Percentiles rank a stretch among this genome's conserved stretches.
Evolutionary conservation across 2,329 filamentous ascomycete genomes (phyloP).

Genomic region (Neofusicoccum cordaticola): DNA sequence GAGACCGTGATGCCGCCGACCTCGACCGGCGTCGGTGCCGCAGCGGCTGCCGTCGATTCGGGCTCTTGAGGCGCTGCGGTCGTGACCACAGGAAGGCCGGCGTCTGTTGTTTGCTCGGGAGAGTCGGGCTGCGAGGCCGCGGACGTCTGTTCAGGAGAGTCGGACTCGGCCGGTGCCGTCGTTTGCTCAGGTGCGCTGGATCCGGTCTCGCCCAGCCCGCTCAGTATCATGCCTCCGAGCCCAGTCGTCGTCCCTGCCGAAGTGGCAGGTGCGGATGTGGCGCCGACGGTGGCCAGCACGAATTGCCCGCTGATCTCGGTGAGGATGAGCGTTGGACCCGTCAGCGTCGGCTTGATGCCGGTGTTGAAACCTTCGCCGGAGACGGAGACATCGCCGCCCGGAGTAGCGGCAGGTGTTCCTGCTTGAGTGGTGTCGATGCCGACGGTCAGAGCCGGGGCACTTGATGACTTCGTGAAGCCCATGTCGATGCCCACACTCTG

Average conservation of each 20-base stretch:
- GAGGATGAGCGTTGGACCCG: background rate
- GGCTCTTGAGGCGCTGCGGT: background rate
- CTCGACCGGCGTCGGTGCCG: background rate
- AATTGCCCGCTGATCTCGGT: background rate
- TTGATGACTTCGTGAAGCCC: background rate
- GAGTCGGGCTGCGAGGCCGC: background rate
- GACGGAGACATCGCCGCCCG: background rate
- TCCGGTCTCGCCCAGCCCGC: background rate
- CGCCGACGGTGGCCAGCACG: background rate
- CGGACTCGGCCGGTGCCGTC: background rate
- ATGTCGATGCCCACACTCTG: background rate
- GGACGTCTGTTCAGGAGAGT: background rate
- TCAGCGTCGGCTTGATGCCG: background rate
- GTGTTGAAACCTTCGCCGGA: background rate
- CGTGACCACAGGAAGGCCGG: background rate
- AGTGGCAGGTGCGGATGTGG: background rate
- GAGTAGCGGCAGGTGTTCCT: background rate
- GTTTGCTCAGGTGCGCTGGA: background rate
- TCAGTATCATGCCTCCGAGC: background rate
- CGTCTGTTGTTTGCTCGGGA: background rate
- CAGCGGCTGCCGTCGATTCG: background rate
- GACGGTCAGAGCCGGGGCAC: background rate
- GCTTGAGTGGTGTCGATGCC: background rate
- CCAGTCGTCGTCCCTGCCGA: background rate
- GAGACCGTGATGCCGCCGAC: slow-evolving; percentile 5